Conservation (phyloP, 2,329 filamentous ascomycete genomes). For the Colletotrichum siamense region DNA sequence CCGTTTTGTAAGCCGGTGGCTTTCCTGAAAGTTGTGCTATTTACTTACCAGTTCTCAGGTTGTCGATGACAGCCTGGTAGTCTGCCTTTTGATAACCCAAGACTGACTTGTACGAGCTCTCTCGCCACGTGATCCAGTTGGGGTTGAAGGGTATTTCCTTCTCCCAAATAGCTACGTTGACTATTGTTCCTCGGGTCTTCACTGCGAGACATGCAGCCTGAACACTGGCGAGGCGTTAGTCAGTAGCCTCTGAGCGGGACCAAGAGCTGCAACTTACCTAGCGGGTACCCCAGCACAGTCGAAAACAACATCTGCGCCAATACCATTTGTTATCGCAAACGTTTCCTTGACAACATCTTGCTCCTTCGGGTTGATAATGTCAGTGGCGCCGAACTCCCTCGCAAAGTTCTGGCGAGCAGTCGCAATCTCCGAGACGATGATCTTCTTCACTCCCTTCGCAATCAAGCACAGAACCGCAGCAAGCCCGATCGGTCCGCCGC, state of each 20-base stretch:
- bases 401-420: conserved; percentile 55
- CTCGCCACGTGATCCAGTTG: conserved; percentile 25
- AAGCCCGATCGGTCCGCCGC: conserved; percentile 68
- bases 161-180: conserved; percentile 32
- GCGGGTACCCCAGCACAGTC: conserved; percentile 29
- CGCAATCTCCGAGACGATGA: conserved; percentile 64
- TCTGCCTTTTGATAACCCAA: conserved; percentile 25
- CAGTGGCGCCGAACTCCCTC: conserved; percentile 54
- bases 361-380: conserved; percentile 18
- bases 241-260: rapidly evolving
- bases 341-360: conserved; percentile 23
- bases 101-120: conserved; percentile 25
- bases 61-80: conserved; percentile 28
- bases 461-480: conserved; percentile 64
- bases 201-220: conserved; percentile 25
- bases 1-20: rapidly evolving
- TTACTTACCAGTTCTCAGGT: conserved; percentile 22
- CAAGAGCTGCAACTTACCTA: neutral
- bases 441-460: conserved; percentile 54
- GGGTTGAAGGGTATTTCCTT: conserved; percentile 25
- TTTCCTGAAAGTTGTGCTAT: neutral
- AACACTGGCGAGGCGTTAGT: neutral
- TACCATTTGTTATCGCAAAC: conserved; percentile 20
- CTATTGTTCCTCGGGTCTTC: conserved; percentile 27
- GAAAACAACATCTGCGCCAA: conserved; percentile 25